Conservation (phyloP, 805 yeast species). For the Yamadazyma scolyti region DNA sequence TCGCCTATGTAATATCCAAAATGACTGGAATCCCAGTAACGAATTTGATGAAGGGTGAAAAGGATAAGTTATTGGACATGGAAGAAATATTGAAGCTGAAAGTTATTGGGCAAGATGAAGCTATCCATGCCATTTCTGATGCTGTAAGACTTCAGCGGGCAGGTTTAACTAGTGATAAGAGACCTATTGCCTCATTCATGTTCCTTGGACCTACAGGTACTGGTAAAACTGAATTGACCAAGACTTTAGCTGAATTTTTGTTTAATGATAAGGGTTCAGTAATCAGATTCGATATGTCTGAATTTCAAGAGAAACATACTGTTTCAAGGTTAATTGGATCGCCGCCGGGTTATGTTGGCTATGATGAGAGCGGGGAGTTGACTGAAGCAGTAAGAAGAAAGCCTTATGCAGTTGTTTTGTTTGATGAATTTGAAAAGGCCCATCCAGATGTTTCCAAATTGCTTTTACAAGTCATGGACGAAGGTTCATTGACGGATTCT, state of each 20-base stretch:
- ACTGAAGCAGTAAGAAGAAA: slow-evolving; percentile 95
- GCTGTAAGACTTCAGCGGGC: slow-evolving; percentile 97
- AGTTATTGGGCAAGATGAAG: slow-evolving; percentile 95
- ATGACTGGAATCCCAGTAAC: slow-evolving; percentile 96
- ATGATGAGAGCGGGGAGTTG: slow-evolving; percentile 93
- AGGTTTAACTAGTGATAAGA: slow-evolving; percentile 87
- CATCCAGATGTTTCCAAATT: slow-evolving; percentile 93
- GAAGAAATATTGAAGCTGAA: slow-evolving; percentile 70
- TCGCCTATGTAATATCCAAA: slow-evolving; percentile 84
- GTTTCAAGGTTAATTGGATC: slow-evolving; percentile 92
- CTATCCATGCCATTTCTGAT: slow-evolving; percentile 82
- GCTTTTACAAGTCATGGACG: slow-evolving; percentile 88
- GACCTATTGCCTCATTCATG: slow-evolving; percentile 96
- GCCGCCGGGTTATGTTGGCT: slow-evolving; percentile 97
- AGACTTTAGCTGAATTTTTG: slow-evolving; percentile 85
- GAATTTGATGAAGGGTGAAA: slow-evolving; percentile 89
- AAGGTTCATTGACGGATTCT: slow-evolving; percentile 90
- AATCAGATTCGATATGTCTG: slow-evolving; percentile 95
- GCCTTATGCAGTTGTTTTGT: slow-evolving; percentile 88
- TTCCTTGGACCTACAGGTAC: slow-evolving; percentile 98
- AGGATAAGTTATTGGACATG: slow-evolving; percentile 86
- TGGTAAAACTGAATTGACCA: slow-evolving; percentile 94
- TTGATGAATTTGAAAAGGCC: slow-evolving; percentile 97
- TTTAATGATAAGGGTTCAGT: slow-evolving; percentile 87
- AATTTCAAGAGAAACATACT: slow-evolving; percentile 92